Base-by-base conservation (phyloP, 371 early-diverging fungal species). In the Mycotypha africana region DNA sequence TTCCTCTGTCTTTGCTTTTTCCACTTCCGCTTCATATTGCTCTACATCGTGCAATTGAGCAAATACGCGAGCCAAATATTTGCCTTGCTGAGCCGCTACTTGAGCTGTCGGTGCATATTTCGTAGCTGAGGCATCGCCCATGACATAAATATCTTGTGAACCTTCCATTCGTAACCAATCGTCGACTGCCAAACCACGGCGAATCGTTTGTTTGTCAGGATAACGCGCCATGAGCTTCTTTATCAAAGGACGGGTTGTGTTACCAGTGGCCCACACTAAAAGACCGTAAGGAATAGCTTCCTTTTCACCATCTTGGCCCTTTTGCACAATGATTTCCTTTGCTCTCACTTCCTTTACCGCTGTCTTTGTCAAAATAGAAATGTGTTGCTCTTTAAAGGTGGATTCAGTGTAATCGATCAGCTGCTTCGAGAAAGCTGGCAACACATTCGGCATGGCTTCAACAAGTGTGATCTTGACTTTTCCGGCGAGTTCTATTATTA, bases 241-340 rank as follows among this genome's bases (percentile, higher is more conserved):
- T 41, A 90, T 75, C 24, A 92, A 65, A 4, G 92, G 88, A 30
- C 92, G 79, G 14, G 90, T 70, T n/a, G 91, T 89, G 62, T 93
- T 95, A 25, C 96, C 94, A 2, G 95, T 92, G 22, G 93, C 93
- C 94, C 96, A 95, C 8, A 93, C 93, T 25, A 93, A 67, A 42
- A 93, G 62, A 34, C 95, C 95, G 50, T 88, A 93, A 19, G 92
- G 92, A 31, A 92, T 86, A 6, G 60, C 70, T 20, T 79, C 79
- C 9, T 66, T 47, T 32, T 79, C 61, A 25, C 78, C 82, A 52
- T 91, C 80, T 43, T 82, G 70, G 34, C 87, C 76, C 57, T 85
- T 78, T 17, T 91, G 88, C 31, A 85, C 67, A 25, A 40, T 38
- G 51, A 95, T 78, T 30, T 84, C 78, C 67, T 88, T 89, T 41